Evolutionary conservation across 768 basidiomycete species (phyloP).

Genomic region (Paxillus involutus): DNA sequence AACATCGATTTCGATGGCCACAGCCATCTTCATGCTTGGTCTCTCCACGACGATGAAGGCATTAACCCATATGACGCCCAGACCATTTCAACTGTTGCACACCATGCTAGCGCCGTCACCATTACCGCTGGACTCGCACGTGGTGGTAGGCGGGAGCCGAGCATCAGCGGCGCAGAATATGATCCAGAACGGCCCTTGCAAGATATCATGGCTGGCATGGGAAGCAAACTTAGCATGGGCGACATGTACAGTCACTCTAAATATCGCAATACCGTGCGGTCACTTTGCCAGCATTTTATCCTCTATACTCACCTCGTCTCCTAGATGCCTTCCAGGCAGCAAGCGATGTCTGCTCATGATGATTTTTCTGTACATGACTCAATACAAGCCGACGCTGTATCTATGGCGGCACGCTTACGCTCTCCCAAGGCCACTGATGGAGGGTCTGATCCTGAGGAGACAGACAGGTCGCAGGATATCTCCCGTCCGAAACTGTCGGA

Average conservation of each 20-base stretch:
- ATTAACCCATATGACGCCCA: slow-evolving; percentile 65
- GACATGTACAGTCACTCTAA: slow-evolving; percentile 49
- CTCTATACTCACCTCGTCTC: slow-evolving; percentile 49
- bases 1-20: slow-evolving; percentile 54
- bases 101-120: slow-evolving; percentile 88
- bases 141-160: slow-evolving; percentile 47
- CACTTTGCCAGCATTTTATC: slow-evolving; percentile 2
- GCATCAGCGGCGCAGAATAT: slow-evolving; percentile 77
- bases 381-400: slow-evolving; percentile 36
- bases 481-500: slow-evolving; percentile 68
- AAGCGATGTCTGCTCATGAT: slow-evolving; percentile 63
- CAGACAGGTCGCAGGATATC: slow-evolving; percentile 40
- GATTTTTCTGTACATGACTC: slow-evolving; percentile 60
- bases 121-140: slow-evolving; percentile 77
- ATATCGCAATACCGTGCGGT: slow-evolving; percentile 47
- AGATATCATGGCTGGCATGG: slow-evolving; percentile 65
- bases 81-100: slow-evolving; percentile 80
- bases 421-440: slow-evolving; percentile 47
- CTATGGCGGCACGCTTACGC: slow-evolving; percentile 42
- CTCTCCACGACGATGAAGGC: slow-evolving; percentile 66
- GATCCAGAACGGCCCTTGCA: slow-evolving; percentile 81
- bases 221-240: slow-evolving; percentile 55
- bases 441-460: slow-evolving; percentile 51
- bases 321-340: slow-evolving; percentile 54
- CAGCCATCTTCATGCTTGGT: slow-evolving; percentile 54